Evolutionary conservation across 495 filamentous ascomycete genomes (phyloP).

Genomic region (Lepraria neglecta): DNA sequence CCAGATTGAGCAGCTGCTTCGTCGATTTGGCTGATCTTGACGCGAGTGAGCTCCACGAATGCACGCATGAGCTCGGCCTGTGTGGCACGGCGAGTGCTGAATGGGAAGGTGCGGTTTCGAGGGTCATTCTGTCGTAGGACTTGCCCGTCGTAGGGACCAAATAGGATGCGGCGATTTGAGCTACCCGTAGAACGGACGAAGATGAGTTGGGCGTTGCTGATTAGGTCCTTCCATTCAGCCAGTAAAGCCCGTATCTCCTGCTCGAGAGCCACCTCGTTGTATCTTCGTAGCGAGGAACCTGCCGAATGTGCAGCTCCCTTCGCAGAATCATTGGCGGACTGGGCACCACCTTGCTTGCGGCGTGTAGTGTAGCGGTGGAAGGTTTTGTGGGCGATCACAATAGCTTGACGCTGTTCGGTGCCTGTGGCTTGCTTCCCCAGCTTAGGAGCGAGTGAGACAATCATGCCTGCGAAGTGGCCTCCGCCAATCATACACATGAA

Average conservation of each 20-base stretch:
- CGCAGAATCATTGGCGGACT: slow-evolving; percentile 83
- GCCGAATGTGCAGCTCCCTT: slow-evolving; percentile 93
- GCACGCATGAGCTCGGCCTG: slow-evolving; percentile 89
- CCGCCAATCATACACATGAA: slow-evolving; percentile 99
- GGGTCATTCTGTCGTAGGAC: slow-evolving; percentile 74
- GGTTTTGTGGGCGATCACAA: slow-evolving; percentile 88
- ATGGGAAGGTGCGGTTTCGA: slow-evolving; percentile 83
- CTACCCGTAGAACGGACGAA: slow-evolving; percentile 86
- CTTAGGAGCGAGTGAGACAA: slow-evolving; percentile 80
- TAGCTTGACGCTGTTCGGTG: slow-evolving; percentile 68
- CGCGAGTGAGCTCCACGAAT: slow-evolving; percentile 84
- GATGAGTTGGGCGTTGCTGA: slow-evolving; percentile 73
- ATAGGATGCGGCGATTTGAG: slow-evolving; percentile 77
- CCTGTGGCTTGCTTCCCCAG: slow-evolving; percentile 63
- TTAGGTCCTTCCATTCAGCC: slow-evolving; percentile 71
- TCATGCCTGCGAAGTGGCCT: slow-evolving; percentile 94
- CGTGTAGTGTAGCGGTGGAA: slow-evolving; percentile 96
- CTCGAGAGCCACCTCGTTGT: slow-evolving; percentile 84
- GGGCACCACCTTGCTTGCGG: slow-evolving; percentile 90
- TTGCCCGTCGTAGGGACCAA: slow-evolving; percentile 85
- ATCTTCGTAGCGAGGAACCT: slow-evolving; percentile 78
- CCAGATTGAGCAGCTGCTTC: slow-evolving; percentile 42
- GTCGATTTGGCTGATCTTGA: slow-evolving; percentile 73
- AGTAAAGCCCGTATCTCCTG: slow-evolving; percentile 77
- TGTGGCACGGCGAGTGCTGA: slow-evolving; percentile 89